Evolutionary conservation across 2,329 filamentous ascomycete species (phyloP).

Genomic region (Hypomyces rosellus): DNA sequence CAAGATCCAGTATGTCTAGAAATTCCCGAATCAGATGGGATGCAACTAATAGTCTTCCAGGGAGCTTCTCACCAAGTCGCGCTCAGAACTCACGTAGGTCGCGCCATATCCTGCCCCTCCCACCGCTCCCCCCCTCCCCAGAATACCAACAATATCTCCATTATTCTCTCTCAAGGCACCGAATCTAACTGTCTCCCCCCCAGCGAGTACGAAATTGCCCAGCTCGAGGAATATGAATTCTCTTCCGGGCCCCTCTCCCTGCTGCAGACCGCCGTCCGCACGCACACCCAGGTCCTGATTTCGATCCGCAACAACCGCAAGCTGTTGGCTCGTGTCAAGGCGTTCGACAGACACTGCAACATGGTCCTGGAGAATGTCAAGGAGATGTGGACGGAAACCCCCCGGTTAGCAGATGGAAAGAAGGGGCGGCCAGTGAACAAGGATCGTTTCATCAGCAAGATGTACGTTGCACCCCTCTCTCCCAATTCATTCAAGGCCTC

Average conservation of each 20-base stretch:
- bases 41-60: constrained; percentile 41
- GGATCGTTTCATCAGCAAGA: constrained; percentile 96
- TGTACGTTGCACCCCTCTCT: constrained; percentile 54
- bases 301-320: constrained; percentile 98
- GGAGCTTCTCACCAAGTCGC: constrained; percentile 83
- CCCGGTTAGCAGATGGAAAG: constrained; percentile 73
- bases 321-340: constrained; percentile 92
- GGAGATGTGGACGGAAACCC: constrained; percentile 99
- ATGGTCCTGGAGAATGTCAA: constrained; percentile 93
- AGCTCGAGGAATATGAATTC: constrained; percentile 56
- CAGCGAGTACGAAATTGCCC: constrained; percentile 86
- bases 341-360: constrained; percentile 98
- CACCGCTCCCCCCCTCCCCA: constrained; percentile 10
- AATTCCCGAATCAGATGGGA: neutral
- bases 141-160: constrained; percentile 5
- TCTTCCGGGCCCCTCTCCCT: constrained; percentile 64
- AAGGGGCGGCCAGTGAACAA: constrained; percentile 91
- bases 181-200: constrained; percentile 15
- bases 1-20: constrained; percentile 60
- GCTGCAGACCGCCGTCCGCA: constrained; percentile 91
- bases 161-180: constrained; percentile 13
- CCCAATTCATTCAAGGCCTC: neutral
- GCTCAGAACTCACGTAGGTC: constrained; percentile 83
- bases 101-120: constrained; percentile 11
- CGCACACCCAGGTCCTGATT: constrained; percentile 92